Percentiles rank a stretch among this genome's conserved stretches.
Conservation (phyloP, 2,329 filamentous ascomycete species). For the Penicillium sp. region DNA sequence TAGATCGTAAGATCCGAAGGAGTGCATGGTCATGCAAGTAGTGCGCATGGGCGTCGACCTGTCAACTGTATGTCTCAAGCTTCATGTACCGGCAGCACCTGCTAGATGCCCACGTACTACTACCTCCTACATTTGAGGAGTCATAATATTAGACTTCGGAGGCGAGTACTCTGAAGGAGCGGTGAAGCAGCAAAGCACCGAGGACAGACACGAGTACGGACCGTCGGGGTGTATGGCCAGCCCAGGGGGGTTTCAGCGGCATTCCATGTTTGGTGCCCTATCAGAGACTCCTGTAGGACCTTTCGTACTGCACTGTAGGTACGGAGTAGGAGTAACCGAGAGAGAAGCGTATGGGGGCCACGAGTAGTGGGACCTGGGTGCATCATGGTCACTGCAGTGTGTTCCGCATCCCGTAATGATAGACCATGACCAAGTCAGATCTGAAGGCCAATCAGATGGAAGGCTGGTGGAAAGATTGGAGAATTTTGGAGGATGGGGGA, state of each 20-base stretch:
- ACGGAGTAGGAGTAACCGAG: background rate
- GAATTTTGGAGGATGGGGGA: constrained; percentile 4
- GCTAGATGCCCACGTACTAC: background rate
- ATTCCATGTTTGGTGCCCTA: background rate
- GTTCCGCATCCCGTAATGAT: constrained; percentile 11
- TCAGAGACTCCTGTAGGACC: background rate
- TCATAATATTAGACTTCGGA: background rate
- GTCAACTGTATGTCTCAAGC: constrained; percentile 18
- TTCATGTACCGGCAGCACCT: constrained; percentile 12
- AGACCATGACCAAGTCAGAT: constrained; percentile 8
- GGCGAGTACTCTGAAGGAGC: constrained; percentile 6
- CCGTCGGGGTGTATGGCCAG: background rate
- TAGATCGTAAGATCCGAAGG: background rate
- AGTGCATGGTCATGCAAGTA: constrained; percentile 2
- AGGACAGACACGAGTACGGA: background rate
- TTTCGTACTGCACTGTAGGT: no score
- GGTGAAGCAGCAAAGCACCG: constrained; percentile 7
- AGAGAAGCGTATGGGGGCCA: background rate
- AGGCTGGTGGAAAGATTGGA: constrained; percentile 11
- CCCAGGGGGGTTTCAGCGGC: background rate
- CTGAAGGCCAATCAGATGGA: background rate
- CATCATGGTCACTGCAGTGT: constrained; percentile 1
- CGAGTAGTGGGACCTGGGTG: background rate
- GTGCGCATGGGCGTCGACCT: constrained; percentile 7
- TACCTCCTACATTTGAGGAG: background rate